A percentile compares a stretch with the other conserved stretches of the same genome.
Evolutionary conservation across 331 rosid species (phyloP).

Genomic region (Quercus phellos): DNA sequence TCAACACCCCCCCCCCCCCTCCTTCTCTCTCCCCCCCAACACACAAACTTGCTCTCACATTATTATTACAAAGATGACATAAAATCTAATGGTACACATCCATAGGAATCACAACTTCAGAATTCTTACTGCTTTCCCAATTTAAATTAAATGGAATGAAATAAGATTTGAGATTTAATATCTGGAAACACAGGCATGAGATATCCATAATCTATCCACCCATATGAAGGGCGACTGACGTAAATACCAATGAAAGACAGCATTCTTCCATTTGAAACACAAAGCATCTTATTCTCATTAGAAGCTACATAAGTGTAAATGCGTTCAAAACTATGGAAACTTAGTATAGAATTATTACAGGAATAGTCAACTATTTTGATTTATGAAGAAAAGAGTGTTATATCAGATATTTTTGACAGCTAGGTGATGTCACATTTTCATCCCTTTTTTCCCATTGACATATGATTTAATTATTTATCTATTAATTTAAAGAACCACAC

Average conservation of each 20-base stretch:
- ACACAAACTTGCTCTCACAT: not conserved
- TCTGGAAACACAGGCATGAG: not conserved
- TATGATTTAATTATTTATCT: not conserved
- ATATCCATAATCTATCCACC: not conserved
- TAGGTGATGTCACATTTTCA: not conserved
- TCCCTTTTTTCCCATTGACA: not conserved
- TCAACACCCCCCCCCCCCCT: too few relatives aligned
- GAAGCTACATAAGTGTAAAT: not conserved
- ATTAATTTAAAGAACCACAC: not conserved
- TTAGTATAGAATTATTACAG: not conserved
- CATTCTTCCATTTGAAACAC: not conserved
- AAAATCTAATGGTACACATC: not conserved
- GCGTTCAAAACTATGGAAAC: not conserved
- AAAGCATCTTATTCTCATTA: not conserved
- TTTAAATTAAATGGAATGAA: not conserved
- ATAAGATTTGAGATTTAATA: not conserved
- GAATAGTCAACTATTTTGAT: not conserved
- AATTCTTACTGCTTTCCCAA: not conserved
- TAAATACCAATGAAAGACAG: not conserved
- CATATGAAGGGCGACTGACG: too few relatives aligned
- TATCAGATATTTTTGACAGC: not conserved
- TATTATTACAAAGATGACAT: not conserved
- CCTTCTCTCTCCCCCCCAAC: too few relatives aligned
- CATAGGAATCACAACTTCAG: not conserved
- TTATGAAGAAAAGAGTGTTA: not conserved